A percentile compares a stretch with the other conserved stretches of the same genome.
Evolutionary conservation across 108 stramenopile species (phyloP).

Genomic region (Cyclotella atomus): DNA sequence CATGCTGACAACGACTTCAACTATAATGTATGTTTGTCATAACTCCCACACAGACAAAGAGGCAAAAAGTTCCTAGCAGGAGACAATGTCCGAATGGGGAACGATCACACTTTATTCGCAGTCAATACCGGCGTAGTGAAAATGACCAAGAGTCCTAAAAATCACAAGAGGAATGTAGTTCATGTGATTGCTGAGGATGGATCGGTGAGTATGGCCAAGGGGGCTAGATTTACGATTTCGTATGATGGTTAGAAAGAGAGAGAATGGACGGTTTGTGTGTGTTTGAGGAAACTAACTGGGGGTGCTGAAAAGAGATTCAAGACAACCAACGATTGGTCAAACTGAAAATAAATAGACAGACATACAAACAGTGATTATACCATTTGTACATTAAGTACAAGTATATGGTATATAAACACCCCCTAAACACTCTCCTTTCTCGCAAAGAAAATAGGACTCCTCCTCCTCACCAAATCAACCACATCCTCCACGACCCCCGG

Average conservation of each 20-base stretch:
- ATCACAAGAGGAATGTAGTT: constrained; percentile 77
- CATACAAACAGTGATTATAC: background rate
- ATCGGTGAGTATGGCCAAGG: background rate
- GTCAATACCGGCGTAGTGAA: constrained; percentile 75
- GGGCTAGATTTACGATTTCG: background rate
- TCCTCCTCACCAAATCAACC: constrained; percentile 60
- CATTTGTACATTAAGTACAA: background rate
- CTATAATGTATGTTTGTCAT: background rate
- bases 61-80: constrained; percentile 91
- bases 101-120: constrained; percentile 96
- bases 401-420: background rate
- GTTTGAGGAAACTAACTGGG: background rate
- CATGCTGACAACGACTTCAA: background rate
- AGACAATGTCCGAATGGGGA: constrained; percentile 91
- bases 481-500: constrained; percentile 68
- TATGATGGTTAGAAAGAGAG: background rate
- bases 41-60: constrained; percentile 70
- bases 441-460: constrained; percentile 73
- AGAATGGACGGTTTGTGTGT: background rate
- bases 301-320: background rate
- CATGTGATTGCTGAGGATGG: constrained; percentile 57
- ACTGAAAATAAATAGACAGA: background rate
- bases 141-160: constrained; percentile 70
- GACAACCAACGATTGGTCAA: background rate
- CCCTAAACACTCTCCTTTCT: constrained; percentile 59